Percentiles rank a stretch among this genome's conserved stretches.
Evolutionary conservation across 176 grass and related monocot genomes (phyloP).

Genomic region (Musa beccarii): DNA sequence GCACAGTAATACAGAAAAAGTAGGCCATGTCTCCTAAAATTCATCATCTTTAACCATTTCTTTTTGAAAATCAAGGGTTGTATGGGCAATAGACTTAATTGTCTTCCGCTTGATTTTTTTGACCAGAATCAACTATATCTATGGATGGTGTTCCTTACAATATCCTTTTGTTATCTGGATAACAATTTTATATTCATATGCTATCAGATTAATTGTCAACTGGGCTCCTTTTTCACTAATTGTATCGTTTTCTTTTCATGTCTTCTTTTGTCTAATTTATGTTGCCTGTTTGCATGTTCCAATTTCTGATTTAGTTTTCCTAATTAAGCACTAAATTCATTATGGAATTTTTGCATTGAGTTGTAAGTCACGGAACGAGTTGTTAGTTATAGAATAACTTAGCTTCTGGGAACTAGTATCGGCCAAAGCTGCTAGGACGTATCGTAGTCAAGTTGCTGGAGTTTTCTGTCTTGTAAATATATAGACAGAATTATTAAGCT

Average conservation of each 20-base stretch:
- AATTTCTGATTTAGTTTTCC: background rate
- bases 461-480: background rate
- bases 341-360: background rate
- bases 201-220: background rate
- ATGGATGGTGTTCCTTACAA: background rate
- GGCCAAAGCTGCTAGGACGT: background rate
- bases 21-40: background rate
- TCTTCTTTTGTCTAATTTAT: background rate
- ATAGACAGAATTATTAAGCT: background rate
- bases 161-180: background rate
- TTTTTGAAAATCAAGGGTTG: too few species aligned
- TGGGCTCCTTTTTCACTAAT: background rate
- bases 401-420: background rate
- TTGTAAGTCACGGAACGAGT: background rate
- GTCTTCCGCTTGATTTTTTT: background rate
- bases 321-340: background rate
- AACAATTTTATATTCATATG: background rate
- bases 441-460: background rate
- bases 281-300: background rate
- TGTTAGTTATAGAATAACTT: background rate
- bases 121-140: background rate
- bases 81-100: background rate
- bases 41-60: background rate
- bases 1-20: background rate
- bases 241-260: background rate